A percentile compares a stretch with the other conserved stretches of the same genome.
Evolutionary conservation across 2,329 filamentous ascomycete species (phyloP).

Genomic region (Davidsoniella eucalypti): DNA sequence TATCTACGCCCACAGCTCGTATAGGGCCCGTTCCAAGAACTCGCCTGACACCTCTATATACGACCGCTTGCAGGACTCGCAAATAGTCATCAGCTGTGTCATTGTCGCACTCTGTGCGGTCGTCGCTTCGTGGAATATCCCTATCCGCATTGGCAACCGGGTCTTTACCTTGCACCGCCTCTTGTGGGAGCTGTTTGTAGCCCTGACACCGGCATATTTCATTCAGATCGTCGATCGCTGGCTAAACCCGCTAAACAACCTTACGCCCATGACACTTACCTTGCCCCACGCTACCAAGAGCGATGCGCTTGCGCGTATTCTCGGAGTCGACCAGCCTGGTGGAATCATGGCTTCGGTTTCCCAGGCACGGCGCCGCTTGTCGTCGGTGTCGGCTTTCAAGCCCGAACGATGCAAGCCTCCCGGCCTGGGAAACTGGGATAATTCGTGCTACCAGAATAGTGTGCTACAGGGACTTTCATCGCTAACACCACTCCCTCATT

Average conservation of each 20-base stretch:
- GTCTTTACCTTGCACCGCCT: constrained; percentile 7
- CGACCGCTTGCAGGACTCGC: constrained; percentile 1
- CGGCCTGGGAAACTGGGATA: constrained; percentile 80
- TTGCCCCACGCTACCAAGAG: constrained; percentile 9
- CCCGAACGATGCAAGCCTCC: constrained; percentile 24
- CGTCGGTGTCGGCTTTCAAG: constrained; percentile 5
- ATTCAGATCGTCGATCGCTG: constrained; percentile 8
- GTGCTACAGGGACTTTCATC: constrained; percentile 74
- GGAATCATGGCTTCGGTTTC: constrained; percentile 8
- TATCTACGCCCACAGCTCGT: constrained; percentile 4
- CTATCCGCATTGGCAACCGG: constrained; percentile 5
- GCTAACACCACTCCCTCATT: constrained; percentile 50
- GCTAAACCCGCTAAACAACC: constrained; percentile 8
- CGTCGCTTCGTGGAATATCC: background rate
- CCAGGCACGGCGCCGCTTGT: constrained; percentile 8
- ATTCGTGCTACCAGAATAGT: constrained; percentile 96
- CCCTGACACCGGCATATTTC: constrained; percentile 4
- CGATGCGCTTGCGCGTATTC: constrained; percentile 9
- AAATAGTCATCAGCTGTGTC: constrained; percentile 1
- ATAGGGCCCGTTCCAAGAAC: background rate
- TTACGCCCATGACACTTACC: constrained; percentile 9
- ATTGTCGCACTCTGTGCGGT: background rate
- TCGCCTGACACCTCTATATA: background rate
- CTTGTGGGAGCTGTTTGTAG: constrained; percentile 8
- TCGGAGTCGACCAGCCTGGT: constrained; percentile 7